Evolutionary conservation across 768 basidiomycete species (phyloP), one percentile per base, ranked within the genome.

Genomic region (Agaricus blazei): DNA sequence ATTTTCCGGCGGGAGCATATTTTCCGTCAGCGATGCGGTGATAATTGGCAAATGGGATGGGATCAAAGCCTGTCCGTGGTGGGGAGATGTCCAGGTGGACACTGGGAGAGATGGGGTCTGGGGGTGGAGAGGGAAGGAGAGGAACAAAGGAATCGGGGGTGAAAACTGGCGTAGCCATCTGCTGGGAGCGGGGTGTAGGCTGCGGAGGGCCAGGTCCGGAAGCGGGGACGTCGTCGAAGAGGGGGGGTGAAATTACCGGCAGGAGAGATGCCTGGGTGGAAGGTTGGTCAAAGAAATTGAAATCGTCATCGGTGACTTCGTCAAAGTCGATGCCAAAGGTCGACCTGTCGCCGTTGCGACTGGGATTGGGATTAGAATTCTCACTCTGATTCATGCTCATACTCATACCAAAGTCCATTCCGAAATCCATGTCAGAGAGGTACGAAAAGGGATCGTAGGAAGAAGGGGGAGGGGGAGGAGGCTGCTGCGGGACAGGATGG

Each of bases 251-350:
- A 40, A 37, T 45, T 7, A 38, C 38, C 24, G 48, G 52, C 48
- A 44, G 27, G 27, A 44, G 42, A n/a, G 45, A 44, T 19, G 52
- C 52, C 23, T 54, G 42, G 12, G 45, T 53, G 1, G 78, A 72
- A 0, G 83, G 84, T 26, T 75, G 76, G 64, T 93, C 90, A 64
- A 93, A 94, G 68, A 90, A 93, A 65, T 81, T 87, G 67, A 93
- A 94, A 67, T 94, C 91, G 53, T 92, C 91, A 50, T 94, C 91
- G 0, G 91, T 92, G 62, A 93, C 85, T 1, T 82, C 79, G 34
- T 85, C 83, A 51, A 81, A 81, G 42, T 80, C 81, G 67, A 77
- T 70, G 48, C 73, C 68, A 19, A 47, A 55, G 23, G 68, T 67
- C 56, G 58, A 44, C 14, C 54, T 55, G 28, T 29, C 37, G 27